Evolutionary conservation across 495 filamentous ascomycete species (phyloP).

Genomic region (Clohesyomyces aquaticus): DNA sequence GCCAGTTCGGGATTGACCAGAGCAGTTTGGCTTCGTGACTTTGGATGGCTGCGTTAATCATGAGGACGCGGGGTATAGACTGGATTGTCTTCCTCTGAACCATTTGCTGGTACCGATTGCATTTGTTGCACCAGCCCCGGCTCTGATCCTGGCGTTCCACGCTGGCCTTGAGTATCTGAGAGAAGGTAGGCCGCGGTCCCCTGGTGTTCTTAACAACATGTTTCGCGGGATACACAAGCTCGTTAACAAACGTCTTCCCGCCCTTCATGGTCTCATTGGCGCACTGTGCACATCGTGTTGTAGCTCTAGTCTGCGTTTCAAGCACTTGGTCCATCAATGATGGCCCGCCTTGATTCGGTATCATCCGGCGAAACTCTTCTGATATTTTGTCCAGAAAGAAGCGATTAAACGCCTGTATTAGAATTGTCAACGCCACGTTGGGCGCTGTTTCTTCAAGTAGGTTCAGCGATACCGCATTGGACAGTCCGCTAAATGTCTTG

Average conservation of each 20-base stretch:
- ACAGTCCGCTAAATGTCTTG: constrained; percentile 79
- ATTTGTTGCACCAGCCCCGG: constrained; percentile 88
- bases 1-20: constrained; percentile 86
- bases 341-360: constrained; percentile 53
- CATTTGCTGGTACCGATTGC: constrained; percentile 82
- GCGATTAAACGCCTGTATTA: constrained; percentile 76
- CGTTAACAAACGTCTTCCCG: constrained; percentile 73
- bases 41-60: constrained; percentile 78
- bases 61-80: constrained; percentile 75
- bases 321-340: constrained; percentile 59
- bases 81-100: constrained; percentile 78
- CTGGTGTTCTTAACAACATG: constrained; percentile 35
- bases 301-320: constrained; percentile 57
- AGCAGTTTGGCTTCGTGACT: constrained; percentile 71
- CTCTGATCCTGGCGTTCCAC: constrained; percentile 81
- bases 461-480: constrained; percentile 69
- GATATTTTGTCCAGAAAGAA: constrained; percentile 76
- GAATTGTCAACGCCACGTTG: constrained; percentile 66
- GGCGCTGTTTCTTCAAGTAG: constrained; percentile 82
- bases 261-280: constrained; percentile 72
- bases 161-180: constrained; percentile 79
- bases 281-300: constrained; percentile 81
- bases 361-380: constrained; percentile 67
- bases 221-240: constrained; percentile 70
- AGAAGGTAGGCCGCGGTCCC: constrained; percentile 66